phyloP scores from a whole-genome alignment of 495 filamentous ascomycete species.

The Aspergillus sparsus region DNA sequence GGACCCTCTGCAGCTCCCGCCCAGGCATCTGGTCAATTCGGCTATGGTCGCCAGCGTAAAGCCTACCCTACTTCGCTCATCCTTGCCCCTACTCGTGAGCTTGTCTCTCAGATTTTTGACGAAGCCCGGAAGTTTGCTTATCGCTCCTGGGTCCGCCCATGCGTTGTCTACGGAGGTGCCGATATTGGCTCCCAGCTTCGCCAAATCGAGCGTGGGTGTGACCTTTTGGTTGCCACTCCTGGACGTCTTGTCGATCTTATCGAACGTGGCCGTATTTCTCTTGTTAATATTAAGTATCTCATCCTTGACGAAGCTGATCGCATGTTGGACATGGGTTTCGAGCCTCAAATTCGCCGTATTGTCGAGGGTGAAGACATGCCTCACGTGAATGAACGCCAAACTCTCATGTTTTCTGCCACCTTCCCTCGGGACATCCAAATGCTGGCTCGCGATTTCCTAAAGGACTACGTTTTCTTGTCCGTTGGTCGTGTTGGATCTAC shows the following conservation, averaged over 20 bases:
- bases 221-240: constrained; percentile 94
- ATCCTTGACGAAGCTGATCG: constrained; percentile 98
- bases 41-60: constrained; percentile 85
- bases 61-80: constrained; percentile 95
- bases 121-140: constrained; percentile 98
- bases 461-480: constrained; percentile 97
- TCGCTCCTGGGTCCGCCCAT: constrained; percentile 97
- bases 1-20: constrained; percentile 73
- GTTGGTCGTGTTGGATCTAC: constrained; percentile 99
- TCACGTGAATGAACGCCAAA: constrained; percentile 77
- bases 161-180: constrained; percentile 98
- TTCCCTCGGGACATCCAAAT: constrained; percentile 99
- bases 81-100: constrained; percentile 92
- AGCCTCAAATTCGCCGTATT: constrained; percentile 97
- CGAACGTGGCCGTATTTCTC: constrained; percentile 95
- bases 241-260: constrained; percentile 97
- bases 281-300: constrained; percentile 97
- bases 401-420: constrained; percentile 99
- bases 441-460: constrained; percentile 95
- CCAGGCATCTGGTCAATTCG: constrained; percentile 57
- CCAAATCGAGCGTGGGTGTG: constrained; percentile 95
- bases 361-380: constrained; percentile 99
- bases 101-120: constrained; percentile 98
- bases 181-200: constrained; percentile 96
- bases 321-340: constrained; percentile 99